Base-by-base conservation (phyloP, 2,329 filamentous ascomycete species). In the Epichloe hybrida region DNA sequence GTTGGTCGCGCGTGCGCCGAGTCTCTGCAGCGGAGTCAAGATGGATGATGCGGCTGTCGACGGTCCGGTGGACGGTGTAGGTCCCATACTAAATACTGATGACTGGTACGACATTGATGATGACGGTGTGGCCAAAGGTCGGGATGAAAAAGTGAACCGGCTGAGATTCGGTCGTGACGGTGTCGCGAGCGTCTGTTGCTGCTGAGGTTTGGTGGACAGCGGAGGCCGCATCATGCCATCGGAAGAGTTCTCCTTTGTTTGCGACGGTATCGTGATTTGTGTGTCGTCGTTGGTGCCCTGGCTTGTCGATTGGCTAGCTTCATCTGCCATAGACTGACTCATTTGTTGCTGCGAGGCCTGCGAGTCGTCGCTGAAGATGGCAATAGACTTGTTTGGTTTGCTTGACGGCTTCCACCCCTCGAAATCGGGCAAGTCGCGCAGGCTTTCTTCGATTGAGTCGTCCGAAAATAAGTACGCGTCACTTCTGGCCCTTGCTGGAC, bases 391-490 rank as follows among this genome's bases (percentile, higher is more conserved):
- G 42, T 58, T 63, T 0, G 61, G 56, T 53, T 70, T 72, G 5
- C 57, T 45, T 21, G 55, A 51, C 6, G 65, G 59, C 43, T 68
- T 64, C 75, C 75, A 78, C 11, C 65, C 68, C n/a, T 71, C 71
- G 39, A 74, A 62, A 44, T 80, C 77, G 1, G 76, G 75, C 11
- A 81, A 60, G 20, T 68, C 69, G 27, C 67, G 62, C 20, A 81
- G 64, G 0, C 70, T 75, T 52, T 79, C 76, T 31, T 80, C 76
- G 40, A 80, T 66, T 0, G 76, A 79, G 53, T 79, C 76, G 53
- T 80, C 76, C 0, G 77, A 80, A 58, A 77, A 67, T 17, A 78
- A 55, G 50, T 72, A 70, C 1, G 63, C 63, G 11, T 75, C 72
- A 36, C 63, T 61, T 46, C 66, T 68, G 37, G 64, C 60, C 39